Evolutionary conservation across 202 grass and related monocot species (phyloP), one percentile per base, ranked within the genome.

Genomic region (Bolboschoenoplectus hybrid): DNA sequence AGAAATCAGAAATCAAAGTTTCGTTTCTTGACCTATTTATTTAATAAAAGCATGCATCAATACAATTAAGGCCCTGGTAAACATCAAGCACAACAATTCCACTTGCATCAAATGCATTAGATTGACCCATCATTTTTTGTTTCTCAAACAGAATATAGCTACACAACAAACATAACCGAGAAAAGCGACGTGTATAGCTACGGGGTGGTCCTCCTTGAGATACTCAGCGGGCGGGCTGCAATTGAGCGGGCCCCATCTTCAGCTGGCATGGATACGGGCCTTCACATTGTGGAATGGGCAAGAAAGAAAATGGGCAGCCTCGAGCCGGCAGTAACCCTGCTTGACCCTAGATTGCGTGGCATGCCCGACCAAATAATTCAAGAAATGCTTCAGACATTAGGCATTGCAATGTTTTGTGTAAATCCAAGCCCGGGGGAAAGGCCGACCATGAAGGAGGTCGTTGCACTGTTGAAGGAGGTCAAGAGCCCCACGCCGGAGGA

Each of bases 281-380:
- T 96, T 38, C 97, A 99, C 90, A 99, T 99, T 66, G 93, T 99
- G 63, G 97, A 99, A 52, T 99, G 97, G 93, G 97, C 91, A 43
- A 96, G 89, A 89, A 96, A 92, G 85, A 96, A 99, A 82, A 99
- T 99, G 91, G 92, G 93, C 52, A 96, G 93, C 89, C 93, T 91
- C 14, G 97, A 97, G 85, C 93, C 97, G 0, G 65, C 90, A 0
- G 82, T 92, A 66, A 96, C 89, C 85, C 84, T 99, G 20, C 89
- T 99, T 32, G 93, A 99, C 82, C 86, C 93, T 1, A 96, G 93
- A 86, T 75, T 99, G 26, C 87, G 87, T 0, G 87, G 90, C 58
- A 94, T 94, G 93, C 92, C 93, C 1, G 92, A 99, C 84, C 93
- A 97, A 91, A 91, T 90, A 41, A 85, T 99, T 49, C 97, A 99